Percentiles rank a stretch among this genome's conserved stretches.
These are phyloP conservation scores for Thraustochytrium striatum DNA, from an alignment of 352 stramenopile species.

Conservation along the genomic window DNA sequence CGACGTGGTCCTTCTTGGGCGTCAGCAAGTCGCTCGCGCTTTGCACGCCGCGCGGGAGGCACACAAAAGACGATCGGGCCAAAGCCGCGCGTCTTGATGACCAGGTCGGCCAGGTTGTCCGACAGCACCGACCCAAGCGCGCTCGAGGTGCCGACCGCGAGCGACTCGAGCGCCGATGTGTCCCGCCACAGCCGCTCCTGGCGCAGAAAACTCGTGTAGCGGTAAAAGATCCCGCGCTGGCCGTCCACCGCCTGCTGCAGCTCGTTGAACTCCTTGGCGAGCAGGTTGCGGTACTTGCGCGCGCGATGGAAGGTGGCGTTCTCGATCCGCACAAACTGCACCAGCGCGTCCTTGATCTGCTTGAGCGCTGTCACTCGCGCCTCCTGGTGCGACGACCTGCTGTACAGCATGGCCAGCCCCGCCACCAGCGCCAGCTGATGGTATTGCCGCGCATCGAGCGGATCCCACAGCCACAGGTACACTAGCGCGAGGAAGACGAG, in stretches of 20 bases:
- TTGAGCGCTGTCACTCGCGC: neutral
- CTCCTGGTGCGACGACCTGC: neutral
- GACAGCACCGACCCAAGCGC: neutral
- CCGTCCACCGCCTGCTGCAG: conserved; percentile 32
- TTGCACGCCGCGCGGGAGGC: neutral
- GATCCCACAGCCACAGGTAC: neutral
- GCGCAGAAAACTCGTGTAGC: conserved; percentile 15
- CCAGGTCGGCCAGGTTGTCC: neutral
- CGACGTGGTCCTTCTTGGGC: neutral
- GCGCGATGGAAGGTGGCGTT: neutral
- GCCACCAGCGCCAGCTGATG: neutral
- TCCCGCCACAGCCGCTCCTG: neutral
- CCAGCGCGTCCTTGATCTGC: conserved; percentile 4
- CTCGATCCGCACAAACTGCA: conserved; percentile 9
- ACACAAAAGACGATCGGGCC: conserved; percentile 38
- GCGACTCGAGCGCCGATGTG: neutral
- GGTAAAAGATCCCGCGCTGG: neutral
- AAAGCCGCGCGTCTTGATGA: conserved; percentile 30
- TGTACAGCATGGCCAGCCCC: neutral
- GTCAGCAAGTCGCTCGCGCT: neutral
- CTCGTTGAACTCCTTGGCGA: neutral
- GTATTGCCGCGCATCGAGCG: neutral
- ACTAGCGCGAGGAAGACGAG: neutral
- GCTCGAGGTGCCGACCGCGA: neutral
- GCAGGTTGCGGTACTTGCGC: neutral